phyloP scores from a whole-genome alignment of 495 filamentous ascomycete species.

The Elasticomyces elasticus region DNA sequence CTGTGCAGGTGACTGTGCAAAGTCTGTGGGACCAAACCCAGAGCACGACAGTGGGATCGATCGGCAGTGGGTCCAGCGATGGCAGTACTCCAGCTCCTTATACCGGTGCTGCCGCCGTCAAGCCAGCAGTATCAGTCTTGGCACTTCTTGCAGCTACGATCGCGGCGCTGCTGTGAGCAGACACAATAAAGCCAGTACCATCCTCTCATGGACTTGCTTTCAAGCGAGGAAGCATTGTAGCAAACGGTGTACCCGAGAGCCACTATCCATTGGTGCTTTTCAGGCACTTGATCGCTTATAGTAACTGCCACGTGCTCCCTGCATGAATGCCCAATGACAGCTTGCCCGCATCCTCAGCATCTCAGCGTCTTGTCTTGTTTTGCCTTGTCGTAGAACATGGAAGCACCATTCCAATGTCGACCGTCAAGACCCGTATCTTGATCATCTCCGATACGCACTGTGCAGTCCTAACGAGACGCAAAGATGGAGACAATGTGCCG shows the following conservation, averaged over 20 bases:
- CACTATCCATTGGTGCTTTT: too few relatives aligned
- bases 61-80: background rate
- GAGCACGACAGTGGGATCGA: background rate
- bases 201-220: too few relatives aligned
- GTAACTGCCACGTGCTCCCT: too few relatives aligned
- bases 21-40: constrained; percentile 57
- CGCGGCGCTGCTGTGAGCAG: background rate
- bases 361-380: too few relatives aligned
- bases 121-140: background rate
- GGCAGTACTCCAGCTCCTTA: background rate
- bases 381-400: too few relatives aligned
- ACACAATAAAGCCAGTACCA: too few relatives aligned
- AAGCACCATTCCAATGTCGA: background rate
- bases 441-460: constrained; percentile 34
- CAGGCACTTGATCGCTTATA: too few relatives aligned
- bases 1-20: constrained; percentile 43
- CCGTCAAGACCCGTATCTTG: constrained; percentile 24
- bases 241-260: too few relatives aligned
- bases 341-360: too few relatives aligned
- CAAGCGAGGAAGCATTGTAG: too few relatives aligned
- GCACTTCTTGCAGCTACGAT: background rate
- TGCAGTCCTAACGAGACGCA: background rate
- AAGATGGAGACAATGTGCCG: constrained; percentile 3
- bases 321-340: too few relatives aligned
- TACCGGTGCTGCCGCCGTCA: background rate